A percentile compares a stretch with the other conserved stretches of the same genome.
These are phyloP conservation scores for Ogataea thermomethanolica DNA, from an alignment of 805 yeast genomes.

Conservation along the genomic window DNA sequence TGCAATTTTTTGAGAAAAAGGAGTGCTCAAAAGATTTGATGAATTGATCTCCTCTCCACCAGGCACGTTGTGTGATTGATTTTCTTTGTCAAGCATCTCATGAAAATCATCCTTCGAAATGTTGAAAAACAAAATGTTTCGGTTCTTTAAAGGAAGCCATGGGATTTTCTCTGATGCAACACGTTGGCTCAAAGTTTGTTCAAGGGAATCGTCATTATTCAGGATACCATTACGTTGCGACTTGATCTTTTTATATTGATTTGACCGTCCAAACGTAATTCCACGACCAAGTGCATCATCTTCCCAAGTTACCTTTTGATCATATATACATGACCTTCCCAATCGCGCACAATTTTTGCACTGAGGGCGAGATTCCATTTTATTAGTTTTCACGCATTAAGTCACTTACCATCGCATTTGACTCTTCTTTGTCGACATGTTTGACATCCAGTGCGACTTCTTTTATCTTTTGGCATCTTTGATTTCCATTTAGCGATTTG, in stretches of 20 bases:
- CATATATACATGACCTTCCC: constrained; percentile 21
- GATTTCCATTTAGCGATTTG: background rate
- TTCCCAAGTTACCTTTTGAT: constrained; percentile 29
- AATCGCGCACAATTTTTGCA: constrained; percentile 32
- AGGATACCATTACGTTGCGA: background rate
- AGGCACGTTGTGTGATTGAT: background rate
- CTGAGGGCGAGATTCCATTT: constrained; percentile 28
- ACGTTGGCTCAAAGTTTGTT: background rate
- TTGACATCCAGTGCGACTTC: constrained; percentile 44
- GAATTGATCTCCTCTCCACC: background rate
- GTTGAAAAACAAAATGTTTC: background rate
- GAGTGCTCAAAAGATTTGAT: background rate
- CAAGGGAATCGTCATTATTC: background rate
- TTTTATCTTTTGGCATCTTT: constrained; percentile 6
- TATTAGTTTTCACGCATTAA: background rate
- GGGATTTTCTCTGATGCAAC: background rate
- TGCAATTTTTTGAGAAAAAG: background rate
- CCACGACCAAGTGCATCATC: constrained; percentile 37
- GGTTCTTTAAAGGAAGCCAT: background rate
- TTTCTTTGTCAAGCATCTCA: background rate
- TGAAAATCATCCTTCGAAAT: background rate
- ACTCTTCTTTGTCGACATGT: constrained; percentile 49
- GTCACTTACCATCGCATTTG: constrained; percentile 36
- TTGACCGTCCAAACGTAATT: constrained; percentile 37
- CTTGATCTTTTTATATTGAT: constrained; percentile 16